Percentiles rank a stretch among this genome's conserved stretches.
These are phyloP conservation scores for Dothistroma pini DNA, from an alignment of 2,329 filamentous ascomycete species.

Conservation along the genomic window DNA sequence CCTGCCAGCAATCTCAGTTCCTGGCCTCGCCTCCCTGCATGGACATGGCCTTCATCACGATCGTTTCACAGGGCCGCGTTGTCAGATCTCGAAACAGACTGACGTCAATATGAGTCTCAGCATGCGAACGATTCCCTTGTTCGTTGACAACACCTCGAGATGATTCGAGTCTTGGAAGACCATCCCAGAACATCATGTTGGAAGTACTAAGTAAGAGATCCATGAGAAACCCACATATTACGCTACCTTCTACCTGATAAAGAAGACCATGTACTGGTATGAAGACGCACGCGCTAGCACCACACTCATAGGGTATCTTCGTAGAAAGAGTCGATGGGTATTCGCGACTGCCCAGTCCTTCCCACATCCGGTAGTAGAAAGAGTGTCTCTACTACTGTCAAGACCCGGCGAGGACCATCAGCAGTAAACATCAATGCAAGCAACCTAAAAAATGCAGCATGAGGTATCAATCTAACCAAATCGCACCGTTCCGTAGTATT, in stretches of 20 bases:
- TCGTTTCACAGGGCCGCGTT: background rate
- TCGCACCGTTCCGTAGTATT: background rate
- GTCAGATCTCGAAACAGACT: background rate
- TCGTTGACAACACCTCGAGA: background rate
- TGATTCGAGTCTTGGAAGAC: background rate
- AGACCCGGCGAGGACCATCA: slow-evolving; percentile 2
- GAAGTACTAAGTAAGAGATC: background rate
- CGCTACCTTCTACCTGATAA: slow-evolving; percentile 2
- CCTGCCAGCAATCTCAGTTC: background rate
- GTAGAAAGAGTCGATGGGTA: slow-evolving; percentile 11
- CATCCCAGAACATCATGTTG: background rate
- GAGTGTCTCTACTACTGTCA: background rate
- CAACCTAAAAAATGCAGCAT: slow-evolving; percentile 13
- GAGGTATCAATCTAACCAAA: slow-evolving; percentile 19
- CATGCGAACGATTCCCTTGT: background rate
- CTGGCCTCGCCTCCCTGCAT: background rate
- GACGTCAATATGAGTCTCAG: background rate
- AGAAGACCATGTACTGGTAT: background rate
- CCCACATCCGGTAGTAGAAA: background rate
- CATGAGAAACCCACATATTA: slow-evolving; percentile 1
- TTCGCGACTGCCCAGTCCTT: slow-evolving; percentile 10
- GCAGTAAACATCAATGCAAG: slow-evolving; percentile 7
- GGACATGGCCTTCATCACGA: background rate
- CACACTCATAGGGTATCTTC: slow-evolving; percentile 18
- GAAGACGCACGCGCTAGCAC: background rate